These are phyloP conservation scores for Thielaviopsis populi DNA, from an alignment of 2,329 filamentous ascomycete genomes.

Conservation along the genomic window DNA sequence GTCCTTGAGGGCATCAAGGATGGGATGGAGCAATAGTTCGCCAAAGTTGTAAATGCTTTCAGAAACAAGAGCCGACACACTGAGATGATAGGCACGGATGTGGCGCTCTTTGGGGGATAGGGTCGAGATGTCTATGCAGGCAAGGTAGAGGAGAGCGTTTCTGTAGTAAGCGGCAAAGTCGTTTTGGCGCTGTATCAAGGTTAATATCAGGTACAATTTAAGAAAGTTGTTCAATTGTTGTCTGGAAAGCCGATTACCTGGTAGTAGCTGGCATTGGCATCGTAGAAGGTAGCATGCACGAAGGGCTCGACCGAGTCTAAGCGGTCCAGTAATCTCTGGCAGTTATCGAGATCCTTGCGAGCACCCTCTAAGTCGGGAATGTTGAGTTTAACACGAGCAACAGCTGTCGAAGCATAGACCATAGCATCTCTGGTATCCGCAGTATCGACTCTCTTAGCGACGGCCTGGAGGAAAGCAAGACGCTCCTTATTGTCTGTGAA, in stretches of 20 bases:
- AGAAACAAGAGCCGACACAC: constrained; percentile 81
- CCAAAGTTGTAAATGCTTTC: constrained; percentile 98
- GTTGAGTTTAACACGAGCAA: constrained; percentile 73
- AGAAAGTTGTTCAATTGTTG: background rate
- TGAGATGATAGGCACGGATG: constrained; percentile 78
- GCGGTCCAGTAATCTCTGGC: constrained; percentile 72
- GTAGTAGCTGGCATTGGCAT: constrained; percentile 88
- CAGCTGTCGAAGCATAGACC: constrained; percentile 83
- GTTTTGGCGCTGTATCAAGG: constrained; percentile 42
- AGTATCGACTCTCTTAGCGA: constrained; percentile 80
- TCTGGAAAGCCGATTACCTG: constrained; percentile 34
- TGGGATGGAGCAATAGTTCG: constrained; percentile 93
- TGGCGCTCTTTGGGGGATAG: constrained; percentile 62
- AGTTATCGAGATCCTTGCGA: constrained; percentile 70
- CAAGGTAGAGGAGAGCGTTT: constrained; percentile 92
- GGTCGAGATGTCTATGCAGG: constrained; percentile 73
- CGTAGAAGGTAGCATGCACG: constrained; percentile 93
- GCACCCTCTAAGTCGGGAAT: constrained; percentile 68
- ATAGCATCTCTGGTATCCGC: constrained; percentile 88
- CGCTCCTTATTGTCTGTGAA: constrained; percentile 69
- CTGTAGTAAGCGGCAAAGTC: constrained; percentile 96
- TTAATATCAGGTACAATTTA: constrained; percentile 18
- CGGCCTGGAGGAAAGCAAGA: constrained; percentile 66
- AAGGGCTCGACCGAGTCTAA: constrained; percentile 94
- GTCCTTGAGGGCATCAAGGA: constrained; percentile 63